Base-by-base conservation (phyloP, 208 protist species). In the Crithidia thermophila region DNA sequence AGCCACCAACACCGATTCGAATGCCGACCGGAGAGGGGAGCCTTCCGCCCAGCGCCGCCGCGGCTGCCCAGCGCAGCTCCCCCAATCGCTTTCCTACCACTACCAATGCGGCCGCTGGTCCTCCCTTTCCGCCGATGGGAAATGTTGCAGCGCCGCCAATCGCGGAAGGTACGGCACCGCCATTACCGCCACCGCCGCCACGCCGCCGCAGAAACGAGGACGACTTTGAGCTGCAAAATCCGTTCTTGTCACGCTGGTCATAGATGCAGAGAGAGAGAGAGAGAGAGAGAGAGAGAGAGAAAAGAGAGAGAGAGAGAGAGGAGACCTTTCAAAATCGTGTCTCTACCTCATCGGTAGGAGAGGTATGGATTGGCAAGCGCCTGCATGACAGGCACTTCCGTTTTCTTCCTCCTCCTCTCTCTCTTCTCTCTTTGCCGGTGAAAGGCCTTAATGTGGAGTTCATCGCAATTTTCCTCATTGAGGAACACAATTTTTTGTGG, bases 201-300 rank as follows among this genome's bases (percentile, higher is more conserved):
- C 55, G 61, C 4, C 69, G 60, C n/a, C 62, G 27, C 45, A 56
- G 57, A 14, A 63, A 76, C 36, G 64, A 47, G 13, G 66, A 69
- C 25, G 72, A 72, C 34, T 81, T 77, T 30, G 85, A 88, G 50
- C 53, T 94, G 49, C 80, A 73, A 23, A 94, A 94, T 43, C 88
- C 84, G 16, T 91, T 94, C 68, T 68, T 94, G 36, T 81, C 77
- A 39, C 81, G 81, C 6, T 94, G 88, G 88, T 69, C 77, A 1
- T 79, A 76, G 59, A 67, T 40, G 28, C 0, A 7, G 2, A 8
- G 50, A n/a, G 25, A 0, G 42, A 4, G 18, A 28, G 18, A 8
- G 50, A 40, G 50, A 14, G 3, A 13, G 34, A 2, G 16, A 16
- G 39, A 43, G 39, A 16, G 16, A 16, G 39, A 43, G 39, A 43